phyloP scores from a whole-genome alignment of 164 flowering plant genomes.

The Buxus sempervirens region DNA sequence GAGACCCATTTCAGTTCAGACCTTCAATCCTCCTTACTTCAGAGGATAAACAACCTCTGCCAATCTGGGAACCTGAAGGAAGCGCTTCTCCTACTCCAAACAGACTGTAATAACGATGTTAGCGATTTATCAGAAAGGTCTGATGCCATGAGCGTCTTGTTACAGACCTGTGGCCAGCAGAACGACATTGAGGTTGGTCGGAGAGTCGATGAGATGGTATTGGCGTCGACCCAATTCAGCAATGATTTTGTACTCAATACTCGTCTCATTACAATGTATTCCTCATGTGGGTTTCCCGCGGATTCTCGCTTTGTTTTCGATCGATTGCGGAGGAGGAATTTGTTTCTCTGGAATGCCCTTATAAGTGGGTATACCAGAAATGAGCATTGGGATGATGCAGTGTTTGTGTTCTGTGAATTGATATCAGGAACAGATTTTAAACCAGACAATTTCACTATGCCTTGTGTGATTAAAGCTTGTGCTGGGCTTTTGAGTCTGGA shows the following conservation, averaged over 20 bases:
- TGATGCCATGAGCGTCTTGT: slow-evolving; percentile 37
- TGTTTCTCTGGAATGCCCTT: slow-evolving; percentile 67
- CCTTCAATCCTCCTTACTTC: slow-evolving; percentile 10
- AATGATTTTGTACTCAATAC: slow-evolving; percentile 47
- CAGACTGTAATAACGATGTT: slow-evolving; percentile 1
- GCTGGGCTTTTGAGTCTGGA: no score
- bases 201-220: slow-evolving; percentile 39
- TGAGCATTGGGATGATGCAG: slow-evolving; percentile 44
- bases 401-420: slow-evolving; percentile 43
- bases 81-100: slow-evolving; percentile 31
- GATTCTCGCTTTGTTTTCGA: slow-evolving; percentile 50
- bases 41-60: slow-evolving; percentile 27
- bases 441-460: slow-evolving; percentile 67
- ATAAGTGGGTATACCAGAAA: slow-evolving; percentile 54
- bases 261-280: slow-evolving; percentile 61
- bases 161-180: slow-evolving; percentile 48
- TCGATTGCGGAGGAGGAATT: slow-evolving; percentile 35
- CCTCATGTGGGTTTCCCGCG: slow-evolving; percentile 48
- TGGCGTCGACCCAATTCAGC: slow-evolving; percentile 24
- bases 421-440: slow-evolving; percentile 24
- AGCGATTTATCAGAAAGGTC: background rate
- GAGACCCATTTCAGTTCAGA: slow-evolving; percentile 12
- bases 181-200: slow-evolving; percentile 50
- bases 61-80: slow-evolving; percentile 28
- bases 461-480: slow-evolving; percentile 42